Evolutionary conservation across 441 rosid genomes (phyloP), one percentile per base, ranked within the genome.

Genomic region (Biscutella auriculata): DNA sequence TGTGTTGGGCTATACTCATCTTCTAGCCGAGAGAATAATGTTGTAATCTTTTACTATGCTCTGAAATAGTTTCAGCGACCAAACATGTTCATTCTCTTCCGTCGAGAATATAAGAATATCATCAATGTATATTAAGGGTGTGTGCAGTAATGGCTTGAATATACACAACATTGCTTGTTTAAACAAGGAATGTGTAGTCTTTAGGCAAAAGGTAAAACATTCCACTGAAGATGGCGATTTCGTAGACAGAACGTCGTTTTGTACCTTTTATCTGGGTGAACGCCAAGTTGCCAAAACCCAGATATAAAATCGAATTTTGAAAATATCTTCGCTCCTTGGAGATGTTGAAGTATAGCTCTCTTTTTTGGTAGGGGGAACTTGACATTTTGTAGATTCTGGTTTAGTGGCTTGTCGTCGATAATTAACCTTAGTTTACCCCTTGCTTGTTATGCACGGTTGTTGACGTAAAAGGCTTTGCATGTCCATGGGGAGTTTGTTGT

Each of bases 31-130:
- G 1, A 45, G 33, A 32, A 45, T 45, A 0, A 45, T 26, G 4
- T 6, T 3, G 1, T 26, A 45, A 1, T 26, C 0, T 6, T 23
- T 44, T 0, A 23, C 2, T 0, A 26, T 45, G 0, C 1, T 0
- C 0, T 45, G 11, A 1, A 26, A 45, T 1, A 25, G 14, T 0
- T 5, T 2, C 1, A 29, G 25, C 0, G 5, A 1, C 1, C 8
- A 13, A 1, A 15, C 3, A 7, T 49, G 37, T 0, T 15, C 23
- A 0, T 30, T 3, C 1, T 8, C 8, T 1, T 6, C 6, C 2
- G 21, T 1, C 4, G 12, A 47, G 0, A 47, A 28, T 2, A 46
- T 3, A 0, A 47, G 35, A 0, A 26, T 47, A 0, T 46, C 52
- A 3, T 27, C 16, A 6, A 27, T 46, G 10, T 46, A 46, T 12